Conservation (phyloP, 371 early-diverging fungal species). For the Mucor circinelloides region DNA sequence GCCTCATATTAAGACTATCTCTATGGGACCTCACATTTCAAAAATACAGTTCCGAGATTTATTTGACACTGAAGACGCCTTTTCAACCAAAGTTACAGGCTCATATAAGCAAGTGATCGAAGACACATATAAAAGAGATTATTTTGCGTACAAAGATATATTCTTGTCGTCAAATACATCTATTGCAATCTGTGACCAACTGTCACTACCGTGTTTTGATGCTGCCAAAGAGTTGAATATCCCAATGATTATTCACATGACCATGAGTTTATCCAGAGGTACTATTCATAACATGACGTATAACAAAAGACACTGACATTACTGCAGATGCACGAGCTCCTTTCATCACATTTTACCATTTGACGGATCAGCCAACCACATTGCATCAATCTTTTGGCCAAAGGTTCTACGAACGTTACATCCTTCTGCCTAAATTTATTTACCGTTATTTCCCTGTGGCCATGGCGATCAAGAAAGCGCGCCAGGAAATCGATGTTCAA, state of each 20-base stretch:
- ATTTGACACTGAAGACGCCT: slow-evolving; percentile 8
- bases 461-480: slow-evolving; percentile 4
- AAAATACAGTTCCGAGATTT: slow-evolving; percentile 11
- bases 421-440: slow-evolving; percentile 8
- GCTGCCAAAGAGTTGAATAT: slow-evolving; percentile 17
- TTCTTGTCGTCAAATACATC: slow-evolving; percentile 11
- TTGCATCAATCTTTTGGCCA: slow-evolving; percentile 11
- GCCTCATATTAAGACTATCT: slow-evolving; percentile 9
- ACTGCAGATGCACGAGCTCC: slow-evolving; percentile 17
- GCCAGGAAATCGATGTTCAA: slow-evolving; percentile 5
- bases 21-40: slow-evolving; percentile 10
- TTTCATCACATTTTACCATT: slow-evolving; percentile 9
- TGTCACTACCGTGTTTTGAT: slow-evolving; percentile 25
- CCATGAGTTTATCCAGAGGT: slow-evolving; percentile 24
- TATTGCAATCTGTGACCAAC: slow-evolving; percentile 25
- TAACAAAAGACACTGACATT: neutral
- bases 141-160: neutral
- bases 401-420: slow-evolving; percentile 14
- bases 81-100: neutral
- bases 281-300: neutral
- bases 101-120: slow-evolving; percentile 1
- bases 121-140: slow-evolving; percentile 12
- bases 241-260: slow-evolving; percentile 18
- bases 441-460: slow-evolving; percentile 8
- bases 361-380: slow-evolving; percentile 7